Base-by-base conservation (phyloP, 2,329 filamentous ascomycete genomes). In the Neonectria ditissima region DNA sequence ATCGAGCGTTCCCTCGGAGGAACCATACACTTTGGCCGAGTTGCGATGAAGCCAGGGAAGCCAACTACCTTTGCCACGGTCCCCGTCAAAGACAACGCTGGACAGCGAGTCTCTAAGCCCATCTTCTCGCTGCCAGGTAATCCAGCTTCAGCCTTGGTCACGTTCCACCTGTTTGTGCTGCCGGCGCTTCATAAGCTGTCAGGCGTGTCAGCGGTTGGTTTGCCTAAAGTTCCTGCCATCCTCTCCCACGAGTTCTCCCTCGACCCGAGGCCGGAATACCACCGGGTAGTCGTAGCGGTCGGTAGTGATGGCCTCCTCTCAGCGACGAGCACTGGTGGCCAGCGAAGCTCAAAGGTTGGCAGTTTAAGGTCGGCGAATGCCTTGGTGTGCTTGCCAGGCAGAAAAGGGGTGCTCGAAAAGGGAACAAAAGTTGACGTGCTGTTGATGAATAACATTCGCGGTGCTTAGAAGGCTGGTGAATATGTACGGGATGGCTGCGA, bases 11-110 rank as follows among this genome's bases (percentile, higher is more conserved):
- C 89, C 1, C 87, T 99, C 1, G 93, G 94, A 60, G 96, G 96
- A 8, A 96, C 91, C 0, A 97, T 99, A 69, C 96, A 97, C 79
- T 99, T 99, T 72, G 96, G 96, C 24, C 91, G 96, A 3, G 96
- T 99, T 3, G 88, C 91, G 58, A 98, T 99, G 96, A 99, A 99
- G 82, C 96, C 96, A 0, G 96, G 96, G 5, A 99, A 98, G 79
- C 96, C 96, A 2, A 97, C 94, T 0, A 99, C 96, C 0, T 99
- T 99, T 77, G 96, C 96, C 2, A 97, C 93, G 0, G 86, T 98
- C 0, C 90, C 92, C 1, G 82, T 86, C 41, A 90, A 89, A 77
- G 82, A 87, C 63, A 86, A 86, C 65, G 75, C 73, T 2, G 87
- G 89, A 20, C 81, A 86, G 43, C 85, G 89, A 48, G 78, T 88